Evolutionary conservation across 129 eudicot genomes (phyloP).

Genomic region (Pulicaria dysenterica): DNA sequence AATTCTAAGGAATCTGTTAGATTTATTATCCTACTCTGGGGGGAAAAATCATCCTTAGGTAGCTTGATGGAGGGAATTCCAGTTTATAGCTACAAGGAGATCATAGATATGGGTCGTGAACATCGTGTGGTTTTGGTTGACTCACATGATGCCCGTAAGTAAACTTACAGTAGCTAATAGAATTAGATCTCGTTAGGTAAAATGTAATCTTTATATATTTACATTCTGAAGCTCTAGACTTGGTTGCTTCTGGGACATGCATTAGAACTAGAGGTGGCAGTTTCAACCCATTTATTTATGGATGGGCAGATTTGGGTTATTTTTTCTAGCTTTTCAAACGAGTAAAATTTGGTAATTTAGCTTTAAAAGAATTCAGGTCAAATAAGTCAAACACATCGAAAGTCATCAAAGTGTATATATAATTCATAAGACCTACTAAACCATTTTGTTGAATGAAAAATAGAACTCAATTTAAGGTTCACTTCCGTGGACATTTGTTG

Average conservation of each 20-base stretch:
- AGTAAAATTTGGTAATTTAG: too few species aligned
- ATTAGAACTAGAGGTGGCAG: neutral
- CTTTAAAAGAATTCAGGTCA: too few species aligned
- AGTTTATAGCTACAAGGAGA: conserved; percentile 68
- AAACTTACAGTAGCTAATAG: conserved; percentile 21
- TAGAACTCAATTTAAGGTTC: too few species aligned
- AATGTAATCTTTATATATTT: neutral
- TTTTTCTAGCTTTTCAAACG: neutral
- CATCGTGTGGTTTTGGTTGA: conserved; percentile 57
- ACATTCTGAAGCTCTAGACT: neutral
- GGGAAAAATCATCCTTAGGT: conserved; percentile 62
- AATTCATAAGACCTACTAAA: too few species aligned
- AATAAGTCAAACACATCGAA: too few species aligned
- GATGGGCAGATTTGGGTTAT: neutral
- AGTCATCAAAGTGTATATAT: too few species aligned
- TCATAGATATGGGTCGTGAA: conserved; percentile 65
- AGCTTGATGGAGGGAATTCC: conserved; percentile 49
- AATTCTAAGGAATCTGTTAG: conserved; percentile 54
- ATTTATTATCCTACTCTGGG: conserved; percentile 84
- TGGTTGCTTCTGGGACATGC: neutral
- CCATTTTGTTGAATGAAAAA: too few species aligned
- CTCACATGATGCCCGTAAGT: conserved; percentile 88
- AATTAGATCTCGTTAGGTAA: neutral
- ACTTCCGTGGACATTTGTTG: too few species aligned
- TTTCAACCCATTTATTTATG: neutral